A percentile compares a stretch with the other conserved stretches of the same genome.
Evolutionary conservation across 192 early-diverging fungal genomes (phyloP).

Genomic region (Coemansia sp.): DNA sequence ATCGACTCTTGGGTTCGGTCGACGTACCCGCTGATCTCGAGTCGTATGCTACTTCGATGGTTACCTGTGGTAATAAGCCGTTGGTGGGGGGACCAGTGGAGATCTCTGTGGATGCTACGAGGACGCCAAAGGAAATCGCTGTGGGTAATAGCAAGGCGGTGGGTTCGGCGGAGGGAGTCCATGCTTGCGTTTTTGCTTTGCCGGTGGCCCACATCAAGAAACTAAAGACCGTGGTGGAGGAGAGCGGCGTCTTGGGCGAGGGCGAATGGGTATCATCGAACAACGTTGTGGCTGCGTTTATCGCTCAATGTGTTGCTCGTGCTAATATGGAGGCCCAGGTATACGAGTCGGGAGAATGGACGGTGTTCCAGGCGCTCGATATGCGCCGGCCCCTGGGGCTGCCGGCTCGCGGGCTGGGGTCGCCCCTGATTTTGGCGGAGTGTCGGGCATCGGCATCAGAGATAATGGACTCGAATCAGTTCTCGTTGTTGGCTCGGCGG

Average conservation of each 20-base stretch:
- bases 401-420: slow-evolving; percentile 30
- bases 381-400: slow-evolving; percentile 36
- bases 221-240: slow-evolving; percentile 19
- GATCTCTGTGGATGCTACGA: slow-evolving; percentile 35
- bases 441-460: slow-evolving; percentile 1
- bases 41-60: slow-evolving; percentile 1
- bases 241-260: slow-evolving; percentile 20
- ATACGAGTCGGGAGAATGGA: slow-evolving; percentile 37
- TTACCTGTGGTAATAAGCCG: neutral
- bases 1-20: neutral
- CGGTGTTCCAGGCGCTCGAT: slow-evolving; percentile 41
- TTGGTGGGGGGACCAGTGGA: slow-evolving; percentile 7
- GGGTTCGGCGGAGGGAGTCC: neutral
- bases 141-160: slow-evolving; percentile 9
- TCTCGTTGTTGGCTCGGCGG: slow-evolving; percentile 10
- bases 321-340: slow-evolving; percentile 26
- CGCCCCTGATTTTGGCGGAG: slow-evolving; percentile 44
- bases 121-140: slow-evolving; percentile 10
- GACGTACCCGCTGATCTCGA: slow-evolving; percentile 12
- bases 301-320: slow-evolving; percentile 24
- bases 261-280: slow-evolving; percentile 43
- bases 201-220: neutral
- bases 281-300: slow-evolving; percentile 30
- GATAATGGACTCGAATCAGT: neutral
- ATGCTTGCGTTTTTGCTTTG: slow-evolving; percentile 33